Conservation (phyloP, 2,329 filamentous ascomycete species). For the Xylaria sp. region DNA sequence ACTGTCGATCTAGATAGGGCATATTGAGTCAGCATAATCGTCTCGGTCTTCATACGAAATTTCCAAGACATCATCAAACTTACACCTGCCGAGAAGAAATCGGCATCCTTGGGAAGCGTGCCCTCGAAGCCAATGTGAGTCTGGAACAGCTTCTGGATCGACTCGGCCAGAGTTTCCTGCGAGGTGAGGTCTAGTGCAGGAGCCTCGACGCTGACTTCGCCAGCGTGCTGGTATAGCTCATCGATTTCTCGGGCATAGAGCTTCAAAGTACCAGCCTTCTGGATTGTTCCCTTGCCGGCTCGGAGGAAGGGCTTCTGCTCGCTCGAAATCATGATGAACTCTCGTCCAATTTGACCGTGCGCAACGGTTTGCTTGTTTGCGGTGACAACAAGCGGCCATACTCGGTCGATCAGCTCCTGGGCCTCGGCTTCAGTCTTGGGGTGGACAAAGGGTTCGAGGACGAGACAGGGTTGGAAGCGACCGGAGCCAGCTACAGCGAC, state of each 20-base stretch:
- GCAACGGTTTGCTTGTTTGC: slow-evolving; percentile 41
- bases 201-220: slow-evolving; percentile 17
- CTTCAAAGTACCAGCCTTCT: slow-evolving; percentile 36
- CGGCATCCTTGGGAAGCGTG: slow-evolving; percentile 32
- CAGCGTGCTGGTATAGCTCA: slow-evolving; percentile 33
- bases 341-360: slow-evolving; percentile 41
- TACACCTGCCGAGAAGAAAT: slow-evolving; percentile 37
- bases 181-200: slow-evolving; percentile 30
- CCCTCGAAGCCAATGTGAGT: slow-evolving; percentile 24
- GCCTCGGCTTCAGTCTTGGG: slow-evolving; percentile 29
- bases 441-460: slow-evolving; percentile 39
- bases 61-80: background rate
- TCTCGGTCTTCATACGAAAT: background rate
- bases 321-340: slow-evolving; percentile 37
- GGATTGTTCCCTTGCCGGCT: slow-evolving; percentile 43
- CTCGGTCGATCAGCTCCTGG: slow-evolving; percentile 34
- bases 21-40: slow-evolving; percentile 5
- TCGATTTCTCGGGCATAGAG: slow-evolving; percentile 42
- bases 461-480: slow-evolving; percentile 42
- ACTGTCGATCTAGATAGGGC: slow-evolving; percentile 32
- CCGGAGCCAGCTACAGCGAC: slow-evolving; percentile 43
- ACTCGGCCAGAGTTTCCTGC: slow-evolving; percentile 27
- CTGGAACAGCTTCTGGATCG: slow-evolving; percentile 32
- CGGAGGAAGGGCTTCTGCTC: slow-evolving; percentile 40
- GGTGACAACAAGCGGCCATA: slow-evolving; percentile 41